phyloP scores from a whole-genome alignment of 768 basidiomycete genomes.

The Termitomyces sp. region DNA sequence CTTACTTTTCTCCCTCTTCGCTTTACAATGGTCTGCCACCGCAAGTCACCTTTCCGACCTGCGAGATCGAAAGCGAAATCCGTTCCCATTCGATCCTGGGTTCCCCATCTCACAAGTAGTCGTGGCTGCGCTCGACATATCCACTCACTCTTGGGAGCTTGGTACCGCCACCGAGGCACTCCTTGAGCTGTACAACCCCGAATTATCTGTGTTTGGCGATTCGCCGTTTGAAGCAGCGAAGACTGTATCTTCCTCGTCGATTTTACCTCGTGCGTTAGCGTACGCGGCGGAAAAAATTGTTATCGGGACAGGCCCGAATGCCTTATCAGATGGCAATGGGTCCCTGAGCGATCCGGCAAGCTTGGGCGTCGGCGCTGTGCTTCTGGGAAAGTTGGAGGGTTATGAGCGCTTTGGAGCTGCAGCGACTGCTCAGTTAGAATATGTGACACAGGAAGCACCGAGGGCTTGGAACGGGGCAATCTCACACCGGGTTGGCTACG shows the following conservation, averaged over 20 bases:
- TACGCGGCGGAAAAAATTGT: neutral
- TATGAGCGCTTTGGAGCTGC: constrained; percentile 21
- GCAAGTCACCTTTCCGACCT: neutral
- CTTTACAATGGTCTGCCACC: neutral
- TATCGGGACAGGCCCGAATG: constrained; percentile 13
- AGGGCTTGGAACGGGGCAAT: constrained; percentile 42
- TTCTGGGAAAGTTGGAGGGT: constrained; percentile 31
- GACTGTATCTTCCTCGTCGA: neutral
- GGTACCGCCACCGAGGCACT: constrained; percentile 24
- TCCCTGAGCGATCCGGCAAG: constrained; percentile 38
- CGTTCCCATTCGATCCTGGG: constrained; percentile 19
- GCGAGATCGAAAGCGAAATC: neutral
- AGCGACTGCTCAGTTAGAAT: constrained; percentile 34
- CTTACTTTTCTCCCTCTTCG: neutral
- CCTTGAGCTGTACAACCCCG: constrained; percentile 21
- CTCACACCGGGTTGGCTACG: constrained; percentile 35
- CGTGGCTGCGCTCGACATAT: constrained; percentile 15
- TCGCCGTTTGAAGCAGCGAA: constrained; percentile 15
- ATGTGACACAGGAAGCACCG: constrained; percentile 36
- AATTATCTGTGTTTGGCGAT: constrained; percentile 22
- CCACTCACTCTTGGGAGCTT: constrained; percentile 26
- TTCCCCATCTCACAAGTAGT: constrained; percentile 21
- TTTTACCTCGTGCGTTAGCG: constrained; percentile 1
- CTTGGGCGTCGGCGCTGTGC: constrained; percentile 27
- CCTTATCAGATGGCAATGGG: constrained; percentile 31